These are phyloP conservation scores for Ceratocystis lukuohia DNA, from an alignment of 2,329 filamentous ascomycete genomes.

Conservation along the genomic window DNA sequence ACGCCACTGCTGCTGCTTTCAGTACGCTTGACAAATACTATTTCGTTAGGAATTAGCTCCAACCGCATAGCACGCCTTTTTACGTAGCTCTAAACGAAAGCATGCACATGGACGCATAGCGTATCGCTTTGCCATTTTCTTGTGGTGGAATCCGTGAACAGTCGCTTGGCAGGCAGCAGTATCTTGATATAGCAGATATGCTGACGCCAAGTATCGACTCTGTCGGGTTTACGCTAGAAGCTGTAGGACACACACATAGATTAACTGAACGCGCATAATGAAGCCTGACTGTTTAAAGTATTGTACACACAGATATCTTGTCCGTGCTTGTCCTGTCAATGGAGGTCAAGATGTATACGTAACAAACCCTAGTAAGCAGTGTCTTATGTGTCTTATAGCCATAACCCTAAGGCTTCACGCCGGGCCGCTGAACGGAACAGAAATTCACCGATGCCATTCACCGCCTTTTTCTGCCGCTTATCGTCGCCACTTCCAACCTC, in stretches of 20 bases:
- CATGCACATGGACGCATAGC: too few species aligned
- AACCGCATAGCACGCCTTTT: neutral
- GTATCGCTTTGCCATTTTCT: neutral
- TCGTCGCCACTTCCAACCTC: neutral
- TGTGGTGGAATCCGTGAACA: neutral
- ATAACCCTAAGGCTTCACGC: neutral
- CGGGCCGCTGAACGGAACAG: neutral
- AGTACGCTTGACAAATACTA: neutral
- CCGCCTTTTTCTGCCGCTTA: conserved; percentile 13
- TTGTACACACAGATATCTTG: too few species aligned
- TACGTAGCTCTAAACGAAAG: neutral
- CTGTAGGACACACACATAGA: too few species aligned
- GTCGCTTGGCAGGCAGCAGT: neutral
- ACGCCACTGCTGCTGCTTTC: neutral
- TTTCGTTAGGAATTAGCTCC: neutral
- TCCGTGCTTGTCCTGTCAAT: too few species aligned
- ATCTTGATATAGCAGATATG: neutral
- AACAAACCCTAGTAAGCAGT: neutral
- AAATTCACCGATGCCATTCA: neutral
- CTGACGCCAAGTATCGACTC: too few species aligned
- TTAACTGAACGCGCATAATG: too few species aligned
- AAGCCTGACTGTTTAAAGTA: too few species aligned
- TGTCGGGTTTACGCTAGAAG: too few species aligned
- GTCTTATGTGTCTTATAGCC: too few species aligned
- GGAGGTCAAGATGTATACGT: too few species aligned